Conservation (phyloP, 23 red algal species). For the Pyropia haitanensis region DNA sequence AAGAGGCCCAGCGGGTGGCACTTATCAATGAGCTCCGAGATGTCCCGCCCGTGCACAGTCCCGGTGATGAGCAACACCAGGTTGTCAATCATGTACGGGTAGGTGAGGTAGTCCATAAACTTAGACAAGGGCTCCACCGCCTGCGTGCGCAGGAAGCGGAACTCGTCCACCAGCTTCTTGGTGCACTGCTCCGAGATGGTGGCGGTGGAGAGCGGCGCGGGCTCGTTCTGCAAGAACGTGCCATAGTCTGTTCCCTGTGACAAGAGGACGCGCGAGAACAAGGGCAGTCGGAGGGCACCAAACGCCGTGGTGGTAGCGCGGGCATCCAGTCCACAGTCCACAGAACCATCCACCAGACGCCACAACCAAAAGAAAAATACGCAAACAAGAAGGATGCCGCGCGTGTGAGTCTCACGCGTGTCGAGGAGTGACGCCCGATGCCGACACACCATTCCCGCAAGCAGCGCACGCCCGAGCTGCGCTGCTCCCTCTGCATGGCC, state of each 20-base stretch:
- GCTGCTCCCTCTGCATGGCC: too few relatives aligned
- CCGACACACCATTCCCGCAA: too few relatives aligned
- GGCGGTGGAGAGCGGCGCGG: slow-evolving; percentile 66
- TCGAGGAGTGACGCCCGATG: too few relatives aligned
- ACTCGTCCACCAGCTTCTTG: slow-evolving; percentile 79
- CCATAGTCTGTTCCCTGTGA: slow-evolving; percentile 80
- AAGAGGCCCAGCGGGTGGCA: slow-evolving; percentile 93
- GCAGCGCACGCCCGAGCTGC: too few relatives aligned
- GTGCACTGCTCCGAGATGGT: slow-evolving; percentile 64
- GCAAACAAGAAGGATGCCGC: too few relatives aligned
- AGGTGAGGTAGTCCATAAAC: slow-evolving; percentile 93
- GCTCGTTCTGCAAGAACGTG: slow-evolving; percentile 83
- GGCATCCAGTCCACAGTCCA: too few relatives aligned
- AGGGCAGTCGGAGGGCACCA: too few relatives aligned
- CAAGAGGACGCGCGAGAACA: too few relatives aligned
- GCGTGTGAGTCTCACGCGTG: too few relatives aligned
- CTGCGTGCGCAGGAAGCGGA: slow-evolving; percentile 61
- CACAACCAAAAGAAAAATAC: too few relatives aligned
- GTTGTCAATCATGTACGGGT: slow-evolving; percentile 99
- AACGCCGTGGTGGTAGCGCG: too few relatives aligned
- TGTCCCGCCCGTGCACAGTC: slow-evolving; percentile 69
- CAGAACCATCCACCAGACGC: too few relatives aligned
- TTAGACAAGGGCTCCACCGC: slow-evolving; percentile 68
- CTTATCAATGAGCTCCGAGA: slow-evolving; percentile 94
- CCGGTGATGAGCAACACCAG: slow-evolving; percentile 91